Conservation (phyloP, 2,329 filamentous ascomycete species). For the Herpomyces periplanetae region DNA sequence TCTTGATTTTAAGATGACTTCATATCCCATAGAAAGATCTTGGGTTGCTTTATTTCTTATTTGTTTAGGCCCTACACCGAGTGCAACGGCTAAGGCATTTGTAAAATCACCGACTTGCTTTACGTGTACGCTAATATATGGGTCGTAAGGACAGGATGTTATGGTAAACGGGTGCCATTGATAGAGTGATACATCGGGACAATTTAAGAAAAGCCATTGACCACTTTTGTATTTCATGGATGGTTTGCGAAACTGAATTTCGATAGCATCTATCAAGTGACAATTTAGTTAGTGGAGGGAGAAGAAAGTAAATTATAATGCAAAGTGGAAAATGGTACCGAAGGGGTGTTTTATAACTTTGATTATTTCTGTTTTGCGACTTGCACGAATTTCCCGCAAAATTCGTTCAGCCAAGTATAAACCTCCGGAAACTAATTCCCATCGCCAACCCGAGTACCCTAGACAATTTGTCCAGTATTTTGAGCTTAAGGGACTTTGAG, state of each 20-base stretch:
- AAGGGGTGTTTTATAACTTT: constrained; percentile 87
- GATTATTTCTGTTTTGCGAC: constrained; percentile 52
- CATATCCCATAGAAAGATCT: constrained; percentile 85
- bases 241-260: constrained; percentile 85
- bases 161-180: constrained; percentile 99
- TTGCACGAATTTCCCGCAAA: constrained; percentile 54
- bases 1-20: constrained; percentile 61
- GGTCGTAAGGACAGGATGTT: constrained; percentile 82
- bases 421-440: constrained; percentile 55
- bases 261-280: constrained; percentile 28
- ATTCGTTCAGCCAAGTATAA: constrained; percentile 59
- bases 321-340: constrained; percentile 11
- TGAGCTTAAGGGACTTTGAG: constrained; percentile 49
- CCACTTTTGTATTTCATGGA: constrained; percentile 94
- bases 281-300: constrained; percentile 1
- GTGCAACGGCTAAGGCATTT: constrained; percentile 53
- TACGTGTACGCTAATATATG: constrained; percentile 72
- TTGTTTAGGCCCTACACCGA: constrained; percentile 64
- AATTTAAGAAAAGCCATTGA: constrained; percentile 87
- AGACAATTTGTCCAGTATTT: constrained; percentile 73
- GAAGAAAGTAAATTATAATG: background rate
- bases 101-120: constrained; percentile 94
- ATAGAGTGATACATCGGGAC: constrained; percentile 46
- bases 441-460: constrained; percentile 83
- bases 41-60: constrained; percentile 60